Percentiles rank a stretch among this genome's conserved stretches.
Evolutionary conservation across 208 protist genomes (phyloP).

Genomic region (Wallacemonas sp.): DNA sequence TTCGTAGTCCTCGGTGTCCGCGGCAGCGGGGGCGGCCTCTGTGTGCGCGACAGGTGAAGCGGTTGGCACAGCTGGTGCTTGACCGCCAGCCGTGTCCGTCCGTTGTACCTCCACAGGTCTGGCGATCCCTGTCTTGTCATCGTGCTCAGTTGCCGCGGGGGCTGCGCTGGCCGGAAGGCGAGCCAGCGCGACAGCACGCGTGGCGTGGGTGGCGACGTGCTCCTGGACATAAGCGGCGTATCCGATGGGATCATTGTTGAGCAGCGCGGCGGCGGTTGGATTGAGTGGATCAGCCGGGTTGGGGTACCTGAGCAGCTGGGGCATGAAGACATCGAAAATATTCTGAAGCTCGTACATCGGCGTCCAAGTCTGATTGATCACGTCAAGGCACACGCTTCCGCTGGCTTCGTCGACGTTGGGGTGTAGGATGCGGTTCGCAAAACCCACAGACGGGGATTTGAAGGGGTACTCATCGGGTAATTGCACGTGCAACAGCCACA

Average conservation of each 20-base stretch:
- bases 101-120: slow-evolving; percentile 4
- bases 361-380: slow-evolving; percentile 99
- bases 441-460: slow-evolving; percentile 98
- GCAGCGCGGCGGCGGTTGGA: slow-evolving; percentile 92
- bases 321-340: slow-evolving; percentile 97
- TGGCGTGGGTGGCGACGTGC: slow-evolving; percentile 68
- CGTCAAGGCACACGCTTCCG: slow-evolving; percentile 98
- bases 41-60: not conserved
- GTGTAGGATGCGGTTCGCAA: slow-evolving; percentile 97
- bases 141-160: not conserved
- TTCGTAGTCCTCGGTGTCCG: slow-evolving; percentile 64
- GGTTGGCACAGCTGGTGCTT: slow-evolving; percentile 24
- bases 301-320: slow-evolving; percentile 97
- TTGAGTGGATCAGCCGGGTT: slow-evolving; percentile 98
- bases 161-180: slow-evolving; percentile 17
- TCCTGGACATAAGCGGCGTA: slow-evolving; percentile 68
- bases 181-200: slow-evolving; percentile 45
- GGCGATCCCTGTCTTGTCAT: not conserved
- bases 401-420: slow-evolving; percentile 98
- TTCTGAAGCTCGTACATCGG: slow-evolving; percentile 96
- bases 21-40: slow-evolving; percentile 3
- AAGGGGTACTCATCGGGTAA: slow-evolving; percentile 97
- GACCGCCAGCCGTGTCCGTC: slow-evolving; percentile 12
- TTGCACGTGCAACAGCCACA: slow-evolving; percentile 96
- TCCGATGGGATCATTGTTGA: slow-evolving; percentile 87